Evolutionary conservation across 1,139 yeast species (phyloP).

Genomic region (Eremothecium gossypii): DNA sequence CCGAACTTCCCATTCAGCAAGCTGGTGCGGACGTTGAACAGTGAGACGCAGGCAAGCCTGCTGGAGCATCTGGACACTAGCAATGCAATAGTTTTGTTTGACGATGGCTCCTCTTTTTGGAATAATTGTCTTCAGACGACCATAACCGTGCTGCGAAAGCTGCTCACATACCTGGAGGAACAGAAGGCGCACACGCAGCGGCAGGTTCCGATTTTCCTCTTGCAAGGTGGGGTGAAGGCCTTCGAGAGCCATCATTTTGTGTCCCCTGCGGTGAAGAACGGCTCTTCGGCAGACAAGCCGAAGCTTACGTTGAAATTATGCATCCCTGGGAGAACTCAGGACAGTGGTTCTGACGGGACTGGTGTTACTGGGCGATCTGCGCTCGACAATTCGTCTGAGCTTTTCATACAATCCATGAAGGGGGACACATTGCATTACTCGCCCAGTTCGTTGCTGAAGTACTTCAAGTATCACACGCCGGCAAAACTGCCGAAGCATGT

Average conservation of each 20-base stretch:
- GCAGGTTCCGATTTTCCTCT: not conserved
- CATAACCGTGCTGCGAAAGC: slow-evolving; percentile 17
- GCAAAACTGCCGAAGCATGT: slow-evolving; percentile 15
- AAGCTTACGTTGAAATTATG: not conserved
- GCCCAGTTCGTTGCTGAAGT: slow-evolving; percentile 23
- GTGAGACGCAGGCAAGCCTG: slow-evolving; percentile 30
- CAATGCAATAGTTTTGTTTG: slow-evolving; percentile 16
- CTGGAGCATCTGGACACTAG: slow-evolving; percentile 15
- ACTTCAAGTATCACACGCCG: slow-evolving; percentile 23
- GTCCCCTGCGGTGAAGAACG: not conserved
- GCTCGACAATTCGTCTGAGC: slow-evolving; percentile 14
- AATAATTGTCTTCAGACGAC: slow-evolving; percentile 18
- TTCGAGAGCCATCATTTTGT: not conserved
- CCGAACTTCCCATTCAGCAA: slow-evolving; percentile 46
- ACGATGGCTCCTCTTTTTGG: slow-evolving; percentile 18
- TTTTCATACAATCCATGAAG: slow-evolving; percentile 31
- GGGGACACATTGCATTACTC: slow-evolving; percentile 36
- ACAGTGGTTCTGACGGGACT: not conserved
- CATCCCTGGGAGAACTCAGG: not conserved
- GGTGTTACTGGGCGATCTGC: not conserved
- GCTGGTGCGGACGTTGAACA: slow-evolving; percentile 26
- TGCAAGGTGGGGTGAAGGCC: slow-evolving; percentile 1
- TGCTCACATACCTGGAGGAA: slow-evolving; percentile 10
- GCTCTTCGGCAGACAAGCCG: not conserved
- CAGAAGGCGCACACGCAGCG: not conserved